Conservation (phyloP, 148 eudicot species). For the Chenopodium berlandieri region DNA sequence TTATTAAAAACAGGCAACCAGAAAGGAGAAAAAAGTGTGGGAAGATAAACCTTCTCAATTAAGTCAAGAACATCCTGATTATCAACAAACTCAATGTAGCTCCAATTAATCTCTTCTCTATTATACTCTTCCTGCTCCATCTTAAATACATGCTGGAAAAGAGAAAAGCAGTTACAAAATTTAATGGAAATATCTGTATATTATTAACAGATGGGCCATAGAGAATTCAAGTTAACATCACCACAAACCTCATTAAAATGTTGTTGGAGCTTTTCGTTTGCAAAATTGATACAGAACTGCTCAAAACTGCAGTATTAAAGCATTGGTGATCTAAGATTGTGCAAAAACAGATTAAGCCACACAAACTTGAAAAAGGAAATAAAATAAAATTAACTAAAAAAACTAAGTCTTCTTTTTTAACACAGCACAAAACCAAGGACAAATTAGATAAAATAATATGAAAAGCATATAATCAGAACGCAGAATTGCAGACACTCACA, state of each 20-base stretch:
- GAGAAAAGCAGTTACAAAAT: conserved; percentile 19
- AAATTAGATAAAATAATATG: background rate
- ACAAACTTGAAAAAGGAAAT: background rate
- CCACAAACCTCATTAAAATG: conserved; percentile 89
- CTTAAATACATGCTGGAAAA: conserved; percentile 91
- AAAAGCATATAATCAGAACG: background rate
- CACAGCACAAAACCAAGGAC: background rate
- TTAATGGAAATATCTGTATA: background rate
- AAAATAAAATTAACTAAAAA: background rate
- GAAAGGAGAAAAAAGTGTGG: background rate
- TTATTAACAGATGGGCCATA: conserved; percentile 2
- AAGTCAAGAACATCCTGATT: conserved; percentile 98
- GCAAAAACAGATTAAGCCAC: background rate
- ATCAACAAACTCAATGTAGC: conserved; percentile 95
- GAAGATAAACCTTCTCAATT: conserved; percentile 76
- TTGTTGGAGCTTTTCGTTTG: conserved; percentile 98
- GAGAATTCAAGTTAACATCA: background rate
- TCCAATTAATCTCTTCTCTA: conserved; percentile 93
- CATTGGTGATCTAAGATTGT: background rate
- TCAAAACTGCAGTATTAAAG: conserved; percentile 65
- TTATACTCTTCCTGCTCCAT: conserved; percentile 99
- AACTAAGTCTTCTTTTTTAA: background rate
- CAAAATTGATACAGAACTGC: conserved; percentile 99
- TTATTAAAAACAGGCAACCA: background rate
- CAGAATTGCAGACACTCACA: background rate